Base-by-base conservation (phyloP, 2,329 filamentous ascomycete genomes). In the Didymella arachidicola region DNA sequence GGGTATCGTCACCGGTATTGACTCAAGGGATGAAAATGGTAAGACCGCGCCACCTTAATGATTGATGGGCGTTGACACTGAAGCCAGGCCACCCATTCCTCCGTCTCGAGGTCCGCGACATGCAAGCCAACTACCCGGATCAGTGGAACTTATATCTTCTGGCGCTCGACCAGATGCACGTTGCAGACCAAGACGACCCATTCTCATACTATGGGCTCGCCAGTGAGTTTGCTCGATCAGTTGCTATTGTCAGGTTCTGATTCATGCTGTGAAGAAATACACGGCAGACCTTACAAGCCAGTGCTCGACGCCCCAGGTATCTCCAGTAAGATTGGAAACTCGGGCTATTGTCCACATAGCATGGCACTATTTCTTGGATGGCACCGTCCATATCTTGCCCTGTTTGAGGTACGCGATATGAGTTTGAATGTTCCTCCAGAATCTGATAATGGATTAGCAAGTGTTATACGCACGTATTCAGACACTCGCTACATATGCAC, bases 361-460 rank as follows among this genome's bases (percentile, higher is more conserved):
- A 92, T 91, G 3, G 86, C 89, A 32, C 78, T 96, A 14, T 95
- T 96, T 72, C 84, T 90, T n/a, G 84, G 87, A 29, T 96, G 92
- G 92, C 92, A 96, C 80, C 84, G 92, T 22, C 90, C 92, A 0
- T 96, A 95, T 74, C 79, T 96, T 38, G 80, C 84, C 2, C 77
- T 89, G 1, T 87, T 81, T 61, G 82, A 90, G 78, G 84, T 85
- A 65, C 47, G 25, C 6, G 19, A 4, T 7, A 5, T 6, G 7
- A 7, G 7, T 12, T 7, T 22, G 29, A 19, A 14, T n/a, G 4
- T 4, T 7, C 7, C 58, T 10, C 38, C 42, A 44, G 12, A 10
- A 10, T 3, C 34, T 62, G 8, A 62, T n/a, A 5, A 7, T 7
- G 2, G 10, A 7, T 3, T 8, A 77, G 73, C 68, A 76, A 74